Conservation (phyloP, 2,329 filamentous ascomycete species). For the Ophiostoma sp. region DNA sequence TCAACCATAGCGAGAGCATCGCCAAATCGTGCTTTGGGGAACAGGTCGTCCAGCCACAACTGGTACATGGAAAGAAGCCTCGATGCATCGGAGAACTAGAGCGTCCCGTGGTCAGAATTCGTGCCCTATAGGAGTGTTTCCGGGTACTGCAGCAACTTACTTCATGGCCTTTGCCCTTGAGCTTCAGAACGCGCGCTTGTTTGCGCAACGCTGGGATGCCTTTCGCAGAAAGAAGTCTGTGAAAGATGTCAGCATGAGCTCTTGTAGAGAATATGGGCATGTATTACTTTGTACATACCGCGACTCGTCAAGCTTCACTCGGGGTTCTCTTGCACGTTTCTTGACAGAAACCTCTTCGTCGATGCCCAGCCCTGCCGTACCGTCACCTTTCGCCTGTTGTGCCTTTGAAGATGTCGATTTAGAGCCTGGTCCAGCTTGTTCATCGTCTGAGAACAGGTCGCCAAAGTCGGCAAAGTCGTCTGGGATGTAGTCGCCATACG, state of each 20-base stretch:
- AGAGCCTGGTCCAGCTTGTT: conserved; percentile 42
- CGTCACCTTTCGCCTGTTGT: conserved; percentile 51
- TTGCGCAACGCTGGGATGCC: conserved; percentile 81
- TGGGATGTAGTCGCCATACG: conserved; percentile 75
- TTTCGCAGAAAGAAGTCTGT: conserved; percentile 73
- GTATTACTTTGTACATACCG: conserved; percentile 50
- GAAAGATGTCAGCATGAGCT: neutral
- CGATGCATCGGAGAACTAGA: conserved; percentile 77
- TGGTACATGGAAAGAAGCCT: conserved; percentile 88
- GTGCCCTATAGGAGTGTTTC: neutral
- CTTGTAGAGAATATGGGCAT: neutral
- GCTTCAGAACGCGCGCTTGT: conserved; percentile 68
- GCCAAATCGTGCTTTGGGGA: conserved; percentile 88
- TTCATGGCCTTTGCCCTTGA: conserved; percentile 95
- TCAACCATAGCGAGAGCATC: conserved; percentile 90
- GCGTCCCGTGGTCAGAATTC: neutral
- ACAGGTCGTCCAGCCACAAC: conserved; percentile 94
- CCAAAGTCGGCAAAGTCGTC: conserved; percentile 46
- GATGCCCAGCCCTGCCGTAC: conserved; percentile 64
- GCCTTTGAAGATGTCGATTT: conserved; percentile 36
- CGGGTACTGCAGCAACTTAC: conserved; percentile 44
- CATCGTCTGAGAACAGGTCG: conserved; percentile 45
- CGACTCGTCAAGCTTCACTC: conserved; percentile 83
- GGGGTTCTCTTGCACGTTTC: conserved; percentile 69
- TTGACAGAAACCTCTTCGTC: conserved; percentile 83